Conservation (phyloP, 352 stramenopile genomes). For the Lagenidium sp. region DNA sequence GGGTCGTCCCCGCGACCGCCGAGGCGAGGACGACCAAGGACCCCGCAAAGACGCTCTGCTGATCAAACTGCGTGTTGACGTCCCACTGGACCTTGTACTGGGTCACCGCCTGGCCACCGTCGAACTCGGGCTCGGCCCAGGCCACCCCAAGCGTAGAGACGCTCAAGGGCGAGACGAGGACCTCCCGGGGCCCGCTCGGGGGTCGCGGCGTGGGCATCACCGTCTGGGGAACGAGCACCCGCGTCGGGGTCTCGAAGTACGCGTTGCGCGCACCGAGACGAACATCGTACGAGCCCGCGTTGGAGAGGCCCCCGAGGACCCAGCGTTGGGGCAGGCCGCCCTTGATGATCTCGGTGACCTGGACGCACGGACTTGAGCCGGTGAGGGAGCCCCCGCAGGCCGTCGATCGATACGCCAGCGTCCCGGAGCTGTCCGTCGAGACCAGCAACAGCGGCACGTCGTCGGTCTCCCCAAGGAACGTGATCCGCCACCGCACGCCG, state of each 20-base stretch:
- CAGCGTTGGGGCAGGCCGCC: constrained; percentile 26
- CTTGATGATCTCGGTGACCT: constrained; percentile 15
- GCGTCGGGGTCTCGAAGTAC: constrained; percentile 18
- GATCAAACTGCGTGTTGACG: constrained; percentile 70
- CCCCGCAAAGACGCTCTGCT: constrained; percentile 49
- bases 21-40: constrained; percentile 21
- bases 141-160: constrained; percentile 35
- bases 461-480: constrained; percentile 24
- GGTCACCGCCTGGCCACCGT: constrained; percentile 69
- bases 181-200: constrained; percentile 18
- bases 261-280: constrained; percentile 28
- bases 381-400: constrained; percentile 52
- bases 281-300: constrained; percentile 28
- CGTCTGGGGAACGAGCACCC: constrained; percentile 4
- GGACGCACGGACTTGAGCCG: constrained; percentile 45
- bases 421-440: constrained; percentile 24
- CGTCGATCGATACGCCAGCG: constrained; percentile 19
- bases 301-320: constrained; percentile 12
- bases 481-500: constrained; percentile 58
- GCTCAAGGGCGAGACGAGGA: constrained; percentile 28
- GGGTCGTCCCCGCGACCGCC: neutral
- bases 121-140: constrained; percentile 61
- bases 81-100: constrained; percentile 94
- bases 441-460: constrained; percentile 38
- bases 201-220: constrained; percentile 20